A percentile compares a stretch with the other conserved stretches of the same genome.
phyloP scores from a whole-genome alignment of 2,329 filamentous ascomycete species.

The Fusarium musae region DNA sequence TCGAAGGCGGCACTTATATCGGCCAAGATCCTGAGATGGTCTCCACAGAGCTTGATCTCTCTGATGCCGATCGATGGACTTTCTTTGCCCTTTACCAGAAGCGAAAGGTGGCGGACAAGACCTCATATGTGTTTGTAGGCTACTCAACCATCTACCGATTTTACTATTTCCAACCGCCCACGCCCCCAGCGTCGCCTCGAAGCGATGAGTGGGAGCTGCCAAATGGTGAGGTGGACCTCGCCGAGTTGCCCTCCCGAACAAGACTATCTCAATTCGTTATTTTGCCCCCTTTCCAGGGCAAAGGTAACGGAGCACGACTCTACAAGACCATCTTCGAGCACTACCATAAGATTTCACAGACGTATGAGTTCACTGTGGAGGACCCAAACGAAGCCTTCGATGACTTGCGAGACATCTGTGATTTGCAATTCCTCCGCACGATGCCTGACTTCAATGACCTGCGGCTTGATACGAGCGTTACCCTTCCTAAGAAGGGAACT shows the following conservation, averaged over 20 bases:
- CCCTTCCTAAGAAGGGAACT: conserved; percentile 60
- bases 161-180: conserved; percentile 69
- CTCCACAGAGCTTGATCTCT: conserved; percentile 73
- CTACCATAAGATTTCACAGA: conserved; percentile 73
- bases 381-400: conserved; percentile 92
- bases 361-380: conserved; percentile 89
- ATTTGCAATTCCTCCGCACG: conserved; percentile 72
- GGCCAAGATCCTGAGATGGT: conserved; percentile 57
- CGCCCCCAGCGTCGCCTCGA: conserved; percentile 55
- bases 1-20: conserved; percentile 89
- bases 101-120: conserved; percentile 58
- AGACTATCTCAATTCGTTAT: conserved; percentile 95
- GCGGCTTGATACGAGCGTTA: conserved; percentile 62
- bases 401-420: conserved; percentile 79
- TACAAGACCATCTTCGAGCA: conserved; percentile 82
- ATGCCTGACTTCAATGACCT: conserved; percentile 68
- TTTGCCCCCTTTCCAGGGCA: conserved; percentile 84
- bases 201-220: conserved; percentile 57
- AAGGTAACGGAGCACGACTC: conserved; percentile 81
- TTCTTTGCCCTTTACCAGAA: conserved; percentile 88
- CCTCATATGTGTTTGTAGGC: conserved; percentile 83
- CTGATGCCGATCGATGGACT: conserved; percentile 86
- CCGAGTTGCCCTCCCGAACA: conserved; percentile 77
- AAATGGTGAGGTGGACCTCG: conserved; percentile 59
- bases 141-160: conserved; percentile 93